Percentiles rank a stretch among this genome's conserved stretches.
These are phyloP conservation scores for Epichloe amarillans DNA, from an alignment of 2,329 filamentous ascomycete genomes.

Conservation along the genomic window DNA sequence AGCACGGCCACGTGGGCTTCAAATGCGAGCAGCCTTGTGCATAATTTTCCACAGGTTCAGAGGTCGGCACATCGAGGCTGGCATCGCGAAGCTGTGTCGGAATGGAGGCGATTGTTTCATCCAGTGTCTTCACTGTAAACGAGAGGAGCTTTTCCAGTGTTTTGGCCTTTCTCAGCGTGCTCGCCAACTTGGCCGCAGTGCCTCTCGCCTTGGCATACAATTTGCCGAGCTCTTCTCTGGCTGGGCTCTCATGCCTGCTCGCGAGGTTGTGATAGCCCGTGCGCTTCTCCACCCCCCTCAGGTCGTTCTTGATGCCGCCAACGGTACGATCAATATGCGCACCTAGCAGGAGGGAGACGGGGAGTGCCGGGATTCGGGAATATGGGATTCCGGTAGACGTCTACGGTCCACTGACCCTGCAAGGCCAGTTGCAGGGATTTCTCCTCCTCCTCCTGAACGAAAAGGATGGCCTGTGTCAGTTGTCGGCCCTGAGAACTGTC, in stretches of 20 bases:
- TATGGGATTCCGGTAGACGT: constrained; percentile 18
- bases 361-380: constrained; percentile 18
- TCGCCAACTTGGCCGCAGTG: constrained; percentile 23
- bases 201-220: constrained; percentile 23
- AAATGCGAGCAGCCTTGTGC: constrained; percentile 12
- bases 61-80: background rate
- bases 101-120: background rate
- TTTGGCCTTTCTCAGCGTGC: constrained; percentile 22
- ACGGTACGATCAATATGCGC: constrained; percentile 20
- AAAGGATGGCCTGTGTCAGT: too few relatives aligned
- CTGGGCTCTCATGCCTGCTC: constrained; percentile 15
- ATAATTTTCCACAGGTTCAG: background rate
- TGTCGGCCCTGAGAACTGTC: too few relatives aligned
- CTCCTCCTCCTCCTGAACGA: too few relatives aligned
- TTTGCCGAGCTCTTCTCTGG: constrained; percentile 16
- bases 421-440: too few relatives aligned
- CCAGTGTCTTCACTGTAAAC: constrained; percentile 14
- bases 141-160: constrained; percentile 20
- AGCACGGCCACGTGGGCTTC: constrained; percentile 16
- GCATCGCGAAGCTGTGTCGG: background rate
- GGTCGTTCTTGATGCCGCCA: constrained; percentile 17
- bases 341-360: constrained; percentile 20
- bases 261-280: constrained; percentile 24
- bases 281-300: constrained; percentile 21
- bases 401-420: constrained; percentile 13